Base-by-base conservation (phyloP, 1,284 basidiomycete species). In the Athelia psychrophila region DNA sequence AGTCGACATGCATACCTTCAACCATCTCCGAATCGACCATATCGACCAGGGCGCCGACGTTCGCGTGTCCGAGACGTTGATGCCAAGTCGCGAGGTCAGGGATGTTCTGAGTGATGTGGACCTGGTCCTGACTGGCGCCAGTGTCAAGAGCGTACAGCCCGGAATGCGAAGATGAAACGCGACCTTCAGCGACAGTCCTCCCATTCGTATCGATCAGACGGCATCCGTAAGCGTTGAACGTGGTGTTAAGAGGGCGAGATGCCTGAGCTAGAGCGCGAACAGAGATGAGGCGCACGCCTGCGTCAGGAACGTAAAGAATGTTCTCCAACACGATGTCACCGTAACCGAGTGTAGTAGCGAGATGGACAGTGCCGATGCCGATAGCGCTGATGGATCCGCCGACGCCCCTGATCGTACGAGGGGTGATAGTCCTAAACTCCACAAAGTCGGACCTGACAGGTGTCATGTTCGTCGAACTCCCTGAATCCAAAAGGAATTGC, bases 1-100 rank as follows among this genome's bases (percentile, higher is more conserved):
- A 56, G 45, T 60, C 51, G 24, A 60, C 32, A 8, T 57, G 64
- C 68, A 68, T 69, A 71, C 70, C 71, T 64, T 55, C 42, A 12
- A 60, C 60, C 9, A 58, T 38, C 9, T 55, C 50, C 2, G 54
- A 51, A 2, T 52, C 50, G 0, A 65, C 65, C 61, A 72, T 68
- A 2, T 64, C 46, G 2, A 49, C 48, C 1, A 72, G 54, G 0
- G 62, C 44, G 19, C 61, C 47, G 23, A 59, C 56, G 49, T 65
- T 66, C 2, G 63, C 57, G 50, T 73, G 70, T 0, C 67, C 65
- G 2, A 70, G 64, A 10, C 60, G 59, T 18, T 50, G 51, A 48
- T 71, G 69, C 64, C 66, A 71, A 3, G 64, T 68, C 16, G 66
- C 57, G 5, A 68, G 35, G 25, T 44, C 54, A 8, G 63, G 55